Conservation (phyloP, 192 early-diverging fungal genomes). For the Pilobolus umbonatus region DNA sequence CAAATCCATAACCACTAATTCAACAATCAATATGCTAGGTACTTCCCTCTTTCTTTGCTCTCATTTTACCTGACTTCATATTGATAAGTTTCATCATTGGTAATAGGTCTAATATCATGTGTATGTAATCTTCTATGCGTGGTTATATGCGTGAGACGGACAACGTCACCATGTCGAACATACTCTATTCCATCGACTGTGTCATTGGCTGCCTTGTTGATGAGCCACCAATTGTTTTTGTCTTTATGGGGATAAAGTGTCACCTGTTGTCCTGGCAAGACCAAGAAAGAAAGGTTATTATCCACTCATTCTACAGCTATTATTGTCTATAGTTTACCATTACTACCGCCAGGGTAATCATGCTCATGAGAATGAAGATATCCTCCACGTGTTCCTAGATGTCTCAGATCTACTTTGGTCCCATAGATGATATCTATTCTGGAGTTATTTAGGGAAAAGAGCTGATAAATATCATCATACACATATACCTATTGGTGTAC, state of each 20-base stretch:
- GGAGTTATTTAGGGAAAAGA: background rate
- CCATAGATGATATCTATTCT: constrained; percentile 63
- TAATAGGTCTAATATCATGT: constrained; percentile 63
- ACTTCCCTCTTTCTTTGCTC: background rate
- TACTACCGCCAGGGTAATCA: constrained; percentile 70
- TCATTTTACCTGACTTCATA: constrained; percentile 58
- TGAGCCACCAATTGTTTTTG: constrained; percentile 81
- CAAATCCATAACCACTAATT: constrained; percentile 56
- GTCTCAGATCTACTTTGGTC: constrained; percentile 62
- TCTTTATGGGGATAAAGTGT: constrained; percentile 80
- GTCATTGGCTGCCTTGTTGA: constrained; percentile 40
- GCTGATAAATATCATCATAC: background rate
- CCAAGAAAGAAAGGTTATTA: background rate
- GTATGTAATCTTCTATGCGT: constrained; percentile 64
- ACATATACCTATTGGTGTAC: constrained; percentile 44
- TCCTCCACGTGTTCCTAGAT: constrained; percentile 71
- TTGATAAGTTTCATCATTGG: constrained; percentile 67
- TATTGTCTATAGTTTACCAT: constrained; percentile 34
- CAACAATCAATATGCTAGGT: background rate
- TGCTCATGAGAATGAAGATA: constrained; percentile 76
- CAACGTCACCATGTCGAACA: constrained; percentile 67
- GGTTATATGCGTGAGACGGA: constrained; percentile 65
- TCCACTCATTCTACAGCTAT: background rate
- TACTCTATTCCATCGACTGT: constrained; percentile 44
- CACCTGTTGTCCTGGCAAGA: constrained; percentile 65